phyloP scores from a whole-genome alignment of 1,284 basidiomycete genomes.

The Puccinia horiana region DNA sequence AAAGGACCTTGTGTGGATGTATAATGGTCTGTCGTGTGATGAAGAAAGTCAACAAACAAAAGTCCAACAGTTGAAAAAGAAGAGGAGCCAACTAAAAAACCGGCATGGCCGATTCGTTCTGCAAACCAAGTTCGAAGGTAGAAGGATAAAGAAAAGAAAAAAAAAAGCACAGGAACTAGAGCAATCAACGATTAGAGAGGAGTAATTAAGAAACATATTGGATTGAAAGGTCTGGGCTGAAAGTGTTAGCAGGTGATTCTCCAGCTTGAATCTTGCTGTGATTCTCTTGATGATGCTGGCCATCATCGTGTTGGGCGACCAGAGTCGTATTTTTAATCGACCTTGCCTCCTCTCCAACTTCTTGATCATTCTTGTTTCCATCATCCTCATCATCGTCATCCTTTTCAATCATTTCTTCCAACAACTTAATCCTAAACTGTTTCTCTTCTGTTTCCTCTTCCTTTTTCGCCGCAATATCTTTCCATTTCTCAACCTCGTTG shows the following conservation, averaged over 20 bases:
- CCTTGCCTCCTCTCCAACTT: neutral
- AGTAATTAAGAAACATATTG: neutral
- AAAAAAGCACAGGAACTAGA: neutral
- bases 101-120: neutral
- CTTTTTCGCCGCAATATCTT: slow-evolving; percentile 31
- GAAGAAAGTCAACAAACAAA: neutral
- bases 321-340: neutral
- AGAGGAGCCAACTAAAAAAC: neutral
- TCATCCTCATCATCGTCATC: slow-evolving; percentile 25
- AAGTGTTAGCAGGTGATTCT: neutral
- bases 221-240: slow-evolving; percentile 7
- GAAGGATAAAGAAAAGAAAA: neutral
- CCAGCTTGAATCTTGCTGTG: neutral
- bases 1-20: neutral
- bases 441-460: slow-evolving; percentile 35
- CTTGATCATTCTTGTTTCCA: neutral
- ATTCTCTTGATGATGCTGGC: neutral
- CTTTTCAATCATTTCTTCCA: slow-evolving; percentile 38
- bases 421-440: slow-evolving; percentile 14
- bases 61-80: neutral
- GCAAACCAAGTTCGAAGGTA: neutral
- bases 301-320: neutral
- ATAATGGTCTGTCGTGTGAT: neutral
- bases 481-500: slow-evolving; percentile 33
- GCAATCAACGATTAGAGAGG: neutral